Percentiles rank a stretch among this genome's conserved stretches.
phyloP scores from a whole-genome alignment of 805 yeast genomes.

The Suhomyces prunicola region DNA sequence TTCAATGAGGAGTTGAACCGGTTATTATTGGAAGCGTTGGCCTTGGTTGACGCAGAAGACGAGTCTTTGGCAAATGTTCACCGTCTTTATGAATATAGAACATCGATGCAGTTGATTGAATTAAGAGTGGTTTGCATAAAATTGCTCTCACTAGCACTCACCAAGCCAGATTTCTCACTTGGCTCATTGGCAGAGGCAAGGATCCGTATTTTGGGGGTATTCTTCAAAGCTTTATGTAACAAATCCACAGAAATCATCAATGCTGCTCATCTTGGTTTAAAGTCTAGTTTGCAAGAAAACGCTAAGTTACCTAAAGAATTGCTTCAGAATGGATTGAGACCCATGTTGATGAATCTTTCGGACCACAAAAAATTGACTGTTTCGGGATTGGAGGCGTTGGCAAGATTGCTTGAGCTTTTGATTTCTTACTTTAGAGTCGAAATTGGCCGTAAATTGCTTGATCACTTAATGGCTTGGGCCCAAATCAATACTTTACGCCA shows the following conservation, averaged over 20 bases:
- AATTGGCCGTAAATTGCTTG: slow-evolving; percentile 87
- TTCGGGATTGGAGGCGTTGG: slow-evolving; percentile 86
- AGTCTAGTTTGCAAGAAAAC: slow-evolving; percentile 78
- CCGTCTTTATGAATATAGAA: slow-evolving; percentile 78
- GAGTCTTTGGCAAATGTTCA: slow-evolving; percentile 89
- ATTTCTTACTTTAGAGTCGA: slow-evolving; percentile 95
- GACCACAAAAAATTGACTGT: slow-evolving; percentile 90
- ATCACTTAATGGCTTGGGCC: slow-evolving; percentile 95
- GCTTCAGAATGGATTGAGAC: slow-evolving; percentile 91
- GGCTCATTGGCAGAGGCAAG: slow-evolving; percentile 76
- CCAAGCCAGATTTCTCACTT: slow-evolving; percentile 77
- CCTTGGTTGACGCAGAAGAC: slow-evolving; percentile 96
- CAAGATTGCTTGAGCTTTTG: slow-evolving; percentile 77
- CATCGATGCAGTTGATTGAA: slow-evolving; percentile 83
- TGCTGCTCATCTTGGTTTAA: slow-evolving; percentile 89
- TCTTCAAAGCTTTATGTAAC: slow-evolving; percentile 88
- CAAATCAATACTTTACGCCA: slow-evolving; percentile 73
- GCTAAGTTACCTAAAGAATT: slow-evolving; percentile 90
- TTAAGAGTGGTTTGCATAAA: slow-evolving; percentile 87
- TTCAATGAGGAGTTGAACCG: slow-evolving; percentile 89
- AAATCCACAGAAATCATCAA: slow-evolving; percentile 83
- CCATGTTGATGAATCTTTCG: slow-evolving; percentile 91
- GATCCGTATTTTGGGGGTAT: slow-evolving; percentile 84
- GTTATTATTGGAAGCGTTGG: slow-evolving; percentile 82
- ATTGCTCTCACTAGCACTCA: slow-evolving; percentile 75